phyloP scores from a whole-genome alignment of 805 yeast species.

The Scheffersomyces ergatensis region DNA sequence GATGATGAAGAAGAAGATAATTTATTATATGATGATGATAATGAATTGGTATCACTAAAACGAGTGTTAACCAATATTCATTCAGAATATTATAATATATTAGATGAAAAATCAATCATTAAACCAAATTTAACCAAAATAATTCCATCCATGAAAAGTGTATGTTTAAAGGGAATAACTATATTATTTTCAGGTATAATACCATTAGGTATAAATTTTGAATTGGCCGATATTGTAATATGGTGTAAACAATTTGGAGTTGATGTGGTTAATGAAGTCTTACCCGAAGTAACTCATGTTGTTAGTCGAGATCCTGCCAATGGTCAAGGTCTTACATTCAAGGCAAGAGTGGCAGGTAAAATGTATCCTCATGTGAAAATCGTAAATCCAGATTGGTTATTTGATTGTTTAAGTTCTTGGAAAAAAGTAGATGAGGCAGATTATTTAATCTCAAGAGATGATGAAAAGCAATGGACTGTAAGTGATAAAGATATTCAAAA shows the following conservation, averaged over 20 bases:
- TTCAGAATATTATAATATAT: slow-evolving; percentile 55
- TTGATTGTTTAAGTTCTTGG: slow-evolving; percentile 83
- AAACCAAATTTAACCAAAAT: slow-evolving; percentile 65
- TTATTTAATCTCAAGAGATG: slow-evolving; percentile 52
- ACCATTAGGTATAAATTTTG: slow-evolving; percentile 74
- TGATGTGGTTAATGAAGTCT: slow-evolving; percentile 66
- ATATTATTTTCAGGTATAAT: slow-evolving; percentile 86
- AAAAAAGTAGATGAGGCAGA: slow-evolving; percentile 59
- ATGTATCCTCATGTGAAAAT: slow-evolving; percentile 62
- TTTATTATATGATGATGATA: slow-evolving; percentile 75
- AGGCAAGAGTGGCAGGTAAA: slow-evolving; percentile 75
- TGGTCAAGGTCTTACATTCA: slow-evolving; percentile 56
- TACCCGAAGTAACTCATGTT: slow-evolving; percentile 79
- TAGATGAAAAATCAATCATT: slow-evolving; percentile 23
- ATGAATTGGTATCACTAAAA: slow-evolving; percentile 64
- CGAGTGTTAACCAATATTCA: slow-evolving; percentile 66
- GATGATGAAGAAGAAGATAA: slow-evolving; percentile 42
- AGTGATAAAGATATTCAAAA: slow-evolving; percentile 44
- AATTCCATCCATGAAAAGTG: slow-evolving; percentile 69
- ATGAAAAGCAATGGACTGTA: slow-evolving; percentile 42
- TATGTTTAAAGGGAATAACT: slow-evolving; percentile 65
- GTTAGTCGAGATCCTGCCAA: slow-evolving; percentile 65
- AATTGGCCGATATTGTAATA: slow-evolving; percentile 79
- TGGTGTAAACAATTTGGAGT: slow-evolving; percentile 97
- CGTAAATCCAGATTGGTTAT: slow-evolving; percentile 93